Base-by-base conservation (phyloP, 2,329 filamentous ascomycete genomes). In the Alternaria solani region DNA sequence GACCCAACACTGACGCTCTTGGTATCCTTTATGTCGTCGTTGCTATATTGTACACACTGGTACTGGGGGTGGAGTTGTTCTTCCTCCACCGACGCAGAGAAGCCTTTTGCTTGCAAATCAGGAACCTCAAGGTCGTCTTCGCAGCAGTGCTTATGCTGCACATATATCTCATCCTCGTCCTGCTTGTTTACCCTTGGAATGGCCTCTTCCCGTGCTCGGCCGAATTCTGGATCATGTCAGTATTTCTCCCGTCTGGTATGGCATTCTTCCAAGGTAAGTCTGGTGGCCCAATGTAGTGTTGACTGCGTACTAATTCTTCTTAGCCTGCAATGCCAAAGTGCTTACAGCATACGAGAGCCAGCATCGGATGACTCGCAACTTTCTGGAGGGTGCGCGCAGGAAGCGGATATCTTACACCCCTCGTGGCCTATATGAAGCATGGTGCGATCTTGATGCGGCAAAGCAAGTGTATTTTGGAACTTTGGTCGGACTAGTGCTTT, bases 151-250 rank as follows among this genome's bases (percentile, higher is more conserved):
- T 65, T n/a, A 69, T 74, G 63, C 72, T 79, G 16, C 77, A 79
- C 51, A 56, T 78, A 20, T 79, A 79, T 55, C 68, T 78, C 25
- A 64, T 76, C 11, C 59, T 78, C 14, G 75, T 78, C 18, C 61
- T 78, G 8, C 61, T 78, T 3, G 77, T 76, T n/a, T 79, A 79
- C 55, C 74, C 75, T 12, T 70, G 70, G 65, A 78, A 77, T 38
- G 76, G 76, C 7, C 57, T 66, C 4, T 78, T 73, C 28, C 75
- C 75, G 20, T 78, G 75, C 53, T 65, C 70, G 9, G 76, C 75
- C n/a, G 76, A 78, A 51, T 79, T 75, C 57, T 78, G 75, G 75
- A 70, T 78, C 47, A 79, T 79, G 77, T 77, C 74, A 9, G 63
- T 78, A 20, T 77, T 78, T 38, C 64, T 78, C 11, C 77, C 77